phyloP scores from a whole-genome alignment of 208 protist species.

The Leptomonas seymouri region DNA sequence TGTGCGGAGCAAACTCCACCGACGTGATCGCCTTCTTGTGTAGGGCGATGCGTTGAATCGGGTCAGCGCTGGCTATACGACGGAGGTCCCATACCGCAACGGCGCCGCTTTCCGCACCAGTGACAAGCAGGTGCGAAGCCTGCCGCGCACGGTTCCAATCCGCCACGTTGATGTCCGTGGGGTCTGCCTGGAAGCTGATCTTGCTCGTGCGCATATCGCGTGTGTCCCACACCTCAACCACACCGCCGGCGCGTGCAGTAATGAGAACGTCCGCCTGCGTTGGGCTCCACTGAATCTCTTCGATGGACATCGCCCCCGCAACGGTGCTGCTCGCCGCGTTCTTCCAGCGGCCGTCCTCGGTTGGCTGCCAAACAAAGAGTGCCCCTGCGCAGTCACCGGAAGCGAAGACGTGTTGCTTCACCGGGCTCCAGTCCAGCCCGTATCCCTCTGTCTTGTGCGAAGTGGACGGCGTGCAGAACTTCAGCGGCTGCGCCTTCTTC shows the following conservation, averaged over 20 bases:
- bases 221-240: slow-evolving; percentile 92
- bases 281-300: slow-evolving; percentile 98
- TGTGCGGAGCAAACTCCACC: slow-evolving; percentile 97
- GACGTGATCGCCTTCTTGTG: slow-evolving; percentile 95
- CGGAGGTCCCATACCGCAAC: slow-evolving; percentile 98
- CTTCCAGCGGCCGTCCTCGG: slow-evolving; percentile 79
- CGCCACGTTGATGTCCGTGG: slow-evolving; percentile 98
- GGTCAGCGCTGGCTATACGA: slow-evolving; percentile 62
- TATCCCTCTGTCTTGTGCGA: slow-evolving; percentile 96
- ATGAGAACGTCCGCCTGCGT: slow-evolving; percentile 93
- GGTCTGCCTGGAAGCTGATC: slow-evolving; percentile 77
- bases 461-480: slow-evolving; percentile 79
- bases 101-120: slow-evolving; percentile 96
- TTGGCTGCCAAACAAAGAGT: slow-evolving; percentile 90
- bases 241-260: slow-evolving; percentile 73
- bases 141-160: slow-evolving; percentile 94
- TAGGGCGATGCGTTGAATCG: slow-evolving; percentile 92
- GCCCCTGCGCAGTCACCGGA: slow-evolving; percentile 94
- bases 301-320: slow-evolving; percentile 76
- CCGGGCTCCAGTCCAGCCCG: slow-evolving; percentile 96
- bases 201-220: slow-evolving; percentile 84
- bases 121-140: slow-evolving; percentile 95
- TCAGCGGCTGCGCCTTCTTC: slow-evolving; percentile 40
- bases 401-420: slow-evolving; percentile 68
- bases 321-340: slow-evolving; percentile 67